Evolutionary conservation across 768 basidiomycete species (phyloP), one percentile per base, ranked within the genome.

Genomic region (Pleurotus ostreatus): DNA sequence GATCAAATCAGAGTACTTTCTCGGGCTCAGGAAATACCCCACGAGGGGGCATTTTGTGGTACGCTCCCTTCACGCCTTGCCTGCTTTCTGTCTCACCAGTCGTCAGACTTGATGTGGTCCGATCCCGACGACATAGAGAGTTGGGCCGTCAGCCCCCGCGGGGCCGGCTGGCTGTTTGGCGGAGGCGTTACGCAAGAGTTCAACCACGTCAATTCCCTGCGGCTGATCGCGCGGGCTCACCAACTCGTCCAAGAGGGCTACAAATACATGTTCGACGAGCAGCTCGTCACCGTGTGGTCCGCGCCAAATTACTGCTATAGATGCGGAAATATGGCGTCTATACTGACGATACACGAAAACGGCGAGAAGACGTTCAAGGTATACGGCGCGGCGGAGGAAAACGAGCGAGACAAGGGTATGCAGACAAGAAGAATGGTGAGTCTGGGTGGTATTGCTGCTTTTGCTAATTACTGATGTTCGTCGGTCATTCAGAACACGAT

Each of bases 1-100:
- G 96, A 98, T 69, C 94, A 97, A 68, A 91, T 98, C 60, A 81
- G 96, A 5, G 92, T 95, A 4, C 76, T 98, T 43, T 91, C 93
- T 2, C 79, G 96, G 55, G 92, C 93, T n/a, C 94, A 98, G 65
- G 96, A 98, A 69, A 96, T 98, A 46, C 96, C 95, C 2, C 96
- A 98, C 68, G 96, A 98, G 68, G 96, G 96, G n/a, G 89, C 95
- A 6, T 98, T 98, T 76, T 98, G 96, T 62, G 89, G 89, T 87
- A 63, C 26, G 82, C 63, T 44, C 57, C 15, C 30, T 8, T n/a
- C n/a, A n/a, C n/a, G n/a, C n/a, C n/a, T n/a, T n/a, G n/a, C n/a
- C n/a, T n/a, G n/a, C n/a, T n/a, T n/a, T n/a, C n/a, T n/a, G 45
- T 55, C 26, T 23, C 43, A 34, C 30, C 20, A 2, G 41, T 2